Percentiles rank a stretch among this genome's conserved stretches.
Conservation (phyloP, 345 rosid species). For the Eucalyptus guilfoylei region DNA sequence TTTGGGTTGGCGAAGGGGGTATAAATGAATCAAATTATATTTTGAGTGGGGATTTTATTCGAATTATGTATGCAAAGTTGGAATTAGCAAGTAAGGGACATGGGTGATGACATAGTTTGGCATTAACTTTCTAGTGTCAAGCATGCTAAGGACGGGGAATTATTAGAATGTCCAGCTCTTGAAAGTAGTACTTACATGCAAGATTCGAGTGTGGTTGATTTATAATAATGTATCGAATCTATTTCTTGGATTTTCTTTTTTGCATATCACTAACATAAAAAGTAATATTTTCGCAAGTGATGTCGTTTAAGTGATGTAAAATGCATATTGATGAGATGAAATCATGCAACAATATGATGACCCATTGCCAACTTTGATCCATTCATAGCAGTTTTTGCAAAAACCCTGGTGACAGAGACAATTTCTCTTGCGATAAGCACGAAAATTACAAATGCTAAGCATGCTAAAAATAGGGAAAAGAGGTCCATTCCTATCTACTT, state of each 20-base stretch:
- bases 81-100: neutral
- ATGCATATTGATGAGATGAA: neutral
- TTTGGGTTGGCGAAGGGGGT: neutral
- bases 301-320: neutral
- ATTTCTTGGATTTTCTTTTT: neutral
- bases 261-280: neutral
- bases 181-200: neutral
- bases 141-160: accelerated
- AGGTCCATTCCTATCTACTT: neutral
- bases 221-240: neutral
- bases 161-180: neutral
- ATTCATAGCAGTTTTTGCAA: neutral
- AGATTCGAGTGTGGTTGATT: too few species aligned
- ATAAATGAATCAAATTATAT: neutral
- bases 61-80: neutral
- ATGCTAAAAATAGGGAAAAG: neutral
- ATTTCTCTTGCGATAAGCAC: neutral
- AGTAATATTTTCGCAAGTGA: neutral
- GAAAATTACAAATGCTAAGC: neutral
- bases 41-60: neutral
- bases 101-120: neutral
- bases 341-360: neutral
- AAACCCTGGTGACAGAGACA: neutral
- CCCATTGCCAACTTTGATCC: neutral
- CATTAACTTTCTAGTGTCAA: neutral